phyloP scores from a whole-genome alignment of 352 stramenopile species.

The Globisporangium irregulare region DNA sequence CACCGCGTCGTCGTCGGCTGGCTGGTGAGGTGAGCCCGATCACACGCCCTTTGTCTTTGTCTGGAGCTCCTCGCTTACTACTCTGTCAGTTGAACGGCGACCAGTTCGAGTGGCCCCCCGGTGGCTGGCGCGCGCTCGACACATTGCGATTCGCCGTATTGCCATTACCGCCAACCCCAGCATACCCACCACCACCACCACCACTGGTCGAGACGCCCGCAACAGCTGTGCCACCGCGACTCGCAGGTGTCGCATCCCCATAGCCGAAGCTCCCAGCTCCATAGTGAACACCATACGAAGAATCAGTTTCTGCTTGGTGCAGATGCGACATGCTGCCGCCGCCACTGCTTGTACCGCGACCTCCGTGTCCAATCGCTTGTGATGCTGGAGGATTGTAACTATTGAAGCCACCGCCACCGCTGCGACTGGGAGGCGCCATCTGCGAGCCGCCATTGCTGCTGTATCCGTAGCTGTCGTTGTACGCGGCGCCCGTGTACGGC shows the following conservation, averaged over 20 bases:
- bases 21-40: background rate
- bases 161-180: background rate
- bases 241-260: constrained; percentile 15
- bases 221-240: constrained; percentile 10
- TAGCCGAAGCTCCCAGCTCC: background rate
- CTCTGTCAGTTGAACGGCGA: constrained; percentile 30
- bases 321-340: constrained; percentile 10
- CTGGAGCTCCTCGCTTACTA: background rate
- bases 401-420: background rate
- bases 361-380: background rate
- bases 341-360: background rate
- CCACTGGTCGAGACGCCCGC: background rate
- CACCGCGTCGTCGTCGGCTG: background rate
- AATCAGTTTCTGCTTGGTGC: constrained; percentile 11
- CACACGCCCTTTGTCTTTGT: background rate
- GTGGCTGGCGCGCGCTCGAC: constrained; percentile 40
- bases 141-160: constrained; percentile 9
- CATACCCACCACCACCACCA: background rate
- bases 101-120: constrained; percentile 64
- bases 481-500: background rate
- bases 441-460: background rate
- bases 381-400: background rate
- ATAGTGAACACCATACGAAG: background rate
- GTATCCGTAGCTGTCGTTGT: background rate
- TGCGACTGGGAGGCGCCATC: constrained; percentile 11